Evolutionary conservation across 208 protist genomes (phyloP).

Genomic region (Wallacemonas sp.): DNA sequence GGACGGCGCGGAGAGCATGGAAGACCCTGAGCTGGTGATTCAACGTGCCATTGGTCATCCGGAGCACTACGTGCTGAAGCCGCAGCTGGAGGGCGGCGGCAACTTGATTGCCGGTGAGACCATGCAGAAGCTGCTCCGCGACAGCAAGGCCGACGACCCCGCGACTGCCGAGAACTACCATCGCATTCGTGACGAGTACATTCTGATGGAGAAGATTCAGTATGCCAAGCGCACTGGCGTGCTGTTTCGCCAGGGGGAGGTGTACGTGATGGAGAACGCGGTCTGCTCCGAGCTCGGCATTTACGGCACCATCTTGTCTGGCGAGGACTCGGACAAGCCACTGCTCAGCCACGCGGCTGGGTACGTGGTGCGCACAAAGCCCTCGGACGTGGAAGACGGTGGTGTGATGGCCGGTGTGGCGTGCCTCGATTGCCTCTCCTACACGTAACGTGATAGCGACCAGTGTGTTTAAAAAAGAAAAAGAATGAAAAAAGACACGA

Average conservation of each 20-base stretch:
- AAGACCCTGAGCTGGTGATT: slow-evolving; percentile 65
- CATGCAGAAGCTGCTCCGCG: slow-evolving; percentile 62
- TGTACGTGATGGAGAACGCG: slow-evolving; percentile 54
- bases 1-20: slow-evolving; percentile 8
- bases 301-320: slow-evolving; percentile 75
- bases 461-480: not conserved
- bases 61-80: slow-evolving; percentile 93
- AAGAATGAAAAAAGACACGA: not conserved
- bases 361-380: slow-evolving; percentile 93
- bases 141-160: slow-evolving; percentile 24
- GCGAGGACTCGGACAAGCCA: slow-evolving; percentile 18
- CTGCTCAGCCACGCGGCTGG: slow-evolving; percentile 73
- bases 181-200: slow-evolving; percentile 80
- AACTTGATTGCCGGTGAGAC: slow-evolving; percentile 85
- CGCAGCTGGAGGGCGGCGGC: slow-evolving; percentile 95
- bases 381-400: slow-evolving; percentile 87
- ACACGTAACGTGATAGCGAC: not conserved
- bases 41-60: slow-evolving; percentile 63
- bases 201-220: slow-evolving; percentile 92
- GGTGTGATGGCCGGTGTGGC: slow-evolving; percentile 95
- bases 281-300: slow-evolving; percentile 91
- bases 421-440: slow-evolving; percentile 81
- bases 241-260: slow-evolving; percentile 57
- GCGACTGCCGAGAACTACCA: slow-evolving; percentile 26
- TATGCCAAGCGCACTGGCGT: slow-evolving; percentile 48